Evolutionary conservation across 257 asterid genomes (phyloP), one percentile per base, ranked within the genome.

Genomic region (Gardenia jasminoides): DNA sequence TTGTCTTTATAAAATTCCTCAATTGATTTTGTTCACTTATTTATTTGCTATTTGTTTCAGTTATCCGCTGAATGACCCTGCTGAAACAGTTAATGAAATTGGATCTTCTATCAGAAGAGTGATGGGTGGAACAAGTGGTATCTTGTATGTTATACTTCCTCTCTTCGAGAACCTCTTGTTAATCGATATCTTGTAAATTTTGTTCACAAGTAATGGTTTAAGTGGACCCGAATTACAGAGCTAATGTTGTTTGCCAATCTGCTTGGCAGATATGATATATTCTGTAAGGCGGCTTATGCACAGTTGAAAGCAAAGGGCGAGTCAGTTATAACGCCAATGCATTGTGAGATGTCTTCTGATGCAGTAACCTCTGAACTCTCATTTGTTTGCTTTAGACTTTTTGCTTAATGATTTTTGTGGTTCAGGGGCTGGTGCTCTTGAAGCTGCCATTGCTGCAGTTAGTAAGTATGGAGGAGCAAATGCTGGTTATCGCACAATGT

Each of bases 121-220:
- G 84, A 96, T 96, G 99, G 99, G 99, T 77, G 99, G 99, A 89
- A 96, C 97, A 65, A 96, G 98, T 77, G 99, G 99, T 70, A 86
- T 96, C 90, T 81, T 96, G 99, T 96, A 89, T 54, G 75, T 68
- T 72, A 69, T 76, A 54, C 68, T 69, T 78, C 31, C 80, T 61
- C 74, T 76, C 64, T 70, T n/a, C 61, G 59, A 48, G 50, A n/a
- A 74, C 36, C 46, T 59, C 33, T 62, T 33, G 66, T 24, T 36
- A 39, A 6, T 70, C 73, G 22, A n/a, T 52, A 22, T 47, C 24
- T 72, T 64, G 72, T 75, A 1, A 2, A 26, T 1, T 75, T 39
- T 54, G 36, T 62, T 59, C 33, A 9, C 20, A 15, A 36, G 41
- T 64, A 39, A 31, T 71, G 19, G 31, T 78, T 67, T 33, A 61